Evolutionary conservation across 2,329 filamentous ascomycete species (phyloP).

Genomic region (Pseudogymnoascus destructans): DNA sequence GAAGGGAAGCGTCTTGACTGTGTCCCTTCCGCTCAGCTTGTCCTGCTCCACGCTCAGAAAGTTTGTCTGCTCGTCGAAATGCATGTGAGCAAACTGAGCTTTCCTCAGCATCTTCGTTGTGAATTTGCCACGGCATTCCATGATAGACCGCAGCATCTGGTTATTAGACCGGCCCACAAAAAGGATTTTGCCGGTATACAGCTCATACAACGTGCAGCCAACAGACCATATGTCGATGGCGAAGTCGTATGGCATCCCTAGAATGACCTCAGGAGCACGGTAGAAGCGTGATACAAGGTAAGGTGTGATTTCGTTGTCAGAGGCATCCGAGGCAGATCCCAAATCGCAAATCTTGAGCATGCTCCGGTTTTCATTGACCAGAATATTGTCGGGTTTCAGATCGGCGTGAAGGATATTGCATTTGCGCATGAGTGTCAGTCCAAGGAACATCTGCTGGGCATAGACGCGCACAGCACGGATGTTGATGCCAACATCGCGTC

Average conservation of each 20-base stretch:
- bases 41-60: conserved; percentile 79
- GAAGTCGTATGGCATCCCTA: conserved; percentile 92
- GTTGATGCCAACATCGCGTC: conserved; percentile 86
- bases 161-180: conserved; percentile 96
- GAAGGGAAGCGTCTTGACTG: conserved; percentile 52
- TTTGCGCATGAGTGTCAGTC: conserved; percentile 74
- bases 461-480: conserved; percentile 77
- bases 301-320: conserved; percentile 83
- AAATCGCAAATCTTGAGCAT: conserved; percentile 90
- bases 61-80: conserved; percentile 76
- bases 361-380: conserved; percentile 75
- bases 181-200: conserved; percentile 94
- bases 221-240: conserved; percentile 96
- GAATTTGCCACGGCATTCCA: conserved; percentile 89
- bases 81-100: conserved; percentile 59
- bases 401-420: conserved; percentile 93
- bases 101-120: conserved; percentile 79
- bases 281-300: conserved; percentile 97
- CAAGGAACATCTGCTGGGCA: conserved; percentile 87
- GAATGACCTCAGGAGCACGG: conserved; percentile 88
- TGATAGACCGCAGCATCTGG: conserved; percentile 92
- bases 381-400: conserved; percentile 93
- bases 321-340: conserved; percentile 85
- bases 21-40: conserved; percentile 71
- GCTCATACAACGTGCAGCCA: conserved; percentile 89